These are phyloP conservation scores for Lyophyllum decastes DNA, from an alignment of 768 basidiomycete genomes.

Conservation along the genomic window DNA sequence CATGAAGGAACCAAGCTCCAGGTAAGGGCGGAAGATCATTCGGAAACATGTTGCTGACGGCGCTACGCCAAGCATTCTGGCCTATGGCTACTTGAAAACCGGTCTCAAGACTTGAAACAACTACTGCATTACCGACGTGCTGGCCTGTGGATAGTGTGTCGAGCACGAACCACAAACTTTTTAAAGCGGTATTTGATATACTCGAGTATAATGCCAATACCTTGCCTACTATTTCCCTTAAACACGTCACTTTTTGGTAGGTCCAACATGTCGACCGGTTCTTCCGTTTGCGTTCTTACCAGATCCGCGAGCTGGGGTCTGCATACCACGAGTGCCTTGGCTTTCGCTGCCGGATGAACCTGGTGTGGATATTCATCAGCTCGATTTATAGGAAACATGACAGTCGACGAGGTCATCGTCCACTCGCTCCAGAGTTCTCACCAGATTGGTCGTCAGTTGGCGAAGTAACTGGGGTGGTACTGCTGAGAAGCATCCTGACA, in stretches of 20 bases:
- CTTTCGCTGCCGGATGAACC: conserved; percentile 5
- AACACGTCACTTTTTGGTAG: neutral
- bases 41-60: too few relatives aligned
- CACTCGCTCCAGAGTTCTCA: conserved; percentile 1
- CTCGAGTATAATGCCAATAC: neutral
- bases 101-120: neutral
- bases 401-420: neutral
- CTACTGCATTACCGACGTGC: neutral
- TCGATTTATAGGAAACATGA: neutral
- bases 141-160: neutral
- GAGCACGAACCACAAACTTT: neutral
- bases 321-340: neutral
- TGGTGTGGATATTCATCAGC: neutral
- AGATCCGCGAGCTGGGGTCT: neutral
- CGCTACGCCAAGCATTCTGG: neutral
- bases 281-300: conserved; percentile 15
- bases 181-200: too few relatives aligned
- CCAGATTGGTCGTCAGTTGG: conserved; percentile 5
- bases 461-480: neutral
- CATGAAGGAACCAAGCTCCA: too few relatives aligned
- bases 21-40: too few relatives aligned
- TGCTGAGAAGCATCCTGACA: conserved; percentile 25
- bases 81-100: neutral
- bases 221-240: neutral
- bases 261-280: conserved; percentile 16